Conservation (phyloP, 257 asterid genomes). For the Salvia hispanica region DNA sequence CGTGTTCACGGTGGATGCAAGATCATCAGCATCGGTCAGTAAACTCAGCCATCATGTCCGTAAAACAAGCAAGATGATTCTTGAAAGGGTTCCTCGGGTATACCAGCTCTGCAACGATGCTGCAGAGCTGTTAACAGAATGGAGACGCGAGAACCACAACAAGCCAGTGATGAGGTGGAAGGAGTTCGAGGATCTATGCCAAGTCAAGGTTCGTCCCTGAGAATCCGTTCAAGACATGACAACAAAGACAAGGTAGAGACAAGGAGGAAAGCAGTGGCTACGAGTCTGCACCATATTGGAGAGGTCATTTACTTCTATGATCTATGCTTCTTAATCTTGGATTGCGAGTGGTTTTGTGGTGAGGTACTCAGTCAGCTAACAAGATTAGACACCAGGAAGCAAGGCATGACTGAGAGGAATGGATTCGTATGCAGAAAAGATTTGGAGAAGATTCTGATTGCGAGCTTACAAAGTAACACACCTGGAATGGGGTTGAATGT, state of each 20-base stretch:
- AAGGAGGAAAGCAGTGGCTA: slow-evolving; percentile 68
- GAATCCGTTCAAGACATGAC: slow-evolving; percentile 64
- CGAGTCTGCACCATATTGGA: slow-evolving; percentile 73
- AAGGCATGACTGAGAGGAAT: slow-evolving; percentile 38
- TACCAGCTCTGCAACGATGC: slow-evolving; percentile 78
- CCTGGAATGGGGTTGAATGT: slow-evolving; percentile 62
- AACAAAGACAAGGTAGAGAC: slow-evolving; percentile 63
- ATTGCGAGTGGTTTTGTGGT: slow-evolving; percentile 79
- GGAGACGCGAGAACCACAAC: slow-evolving; percentile 67
- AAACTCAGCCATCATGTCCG: slow-evolving; percentile 66
- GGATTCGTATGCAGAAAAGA: slow-evolving; percentile 71
- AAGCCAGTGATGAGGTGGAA: slow-evolving; percentile 79
- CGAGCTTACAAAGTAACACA: slow-evolving; percentile 57
- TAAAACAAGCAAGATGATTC: slow-evolving; percentile 55
- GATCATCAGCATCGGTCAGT: slow-evolving; percentile 80
- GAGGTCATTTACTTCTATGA: slow-evolving; percentile 75
- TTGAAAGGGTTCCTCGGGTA: slow-evolving; percentile 72
- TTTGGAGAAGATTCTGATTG: slow-evolving; percentile 64
- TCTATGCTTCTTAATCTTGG: slow-evolving; percentile 63
- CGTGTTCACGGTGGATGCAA: slow-evolving; percentile 85
- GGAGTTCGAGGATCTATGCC: slow-evolving; percentile 79
- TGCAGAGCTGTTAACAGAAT: slow-evolving; percentile 46
- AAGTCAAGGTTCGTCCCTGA: slow-evolving; percentile 64
- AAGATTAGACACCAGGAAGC: slow-evolving; percentile 53
- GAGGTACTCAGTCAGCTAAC: slow-evolving; percentile 63